These are phyloP conservation scores for Rhazya stricta DNA, from an alignment of 257 asterid genomes.

Conservation along the genomic window DNA sequence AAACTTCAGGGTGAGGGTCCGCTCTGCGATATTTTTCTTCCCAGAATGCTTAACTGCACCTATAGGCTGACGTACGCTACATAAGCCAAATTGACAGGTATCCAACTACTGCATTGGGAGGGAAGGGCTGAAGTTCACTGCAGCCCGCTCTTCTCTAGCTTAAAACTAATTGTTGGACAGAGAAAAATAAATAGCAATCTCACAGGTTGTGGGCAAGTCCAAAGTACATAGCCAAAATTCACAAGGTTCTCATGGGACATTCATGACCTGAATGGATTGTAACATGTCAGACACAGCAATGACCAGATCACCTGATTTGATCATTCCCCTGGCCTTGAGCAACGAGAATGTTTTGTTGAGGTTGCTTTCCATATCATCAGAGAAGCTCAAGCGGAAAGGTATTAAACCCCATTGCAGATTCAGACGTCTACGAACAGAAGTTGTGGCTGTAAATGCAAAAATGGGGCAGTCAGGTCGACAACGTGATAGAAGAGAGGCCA, in stretches of 20 bases:
- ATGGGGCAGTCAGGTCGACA: slow-evolving; percentile 98
- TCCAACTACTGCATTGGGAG: not conserved
- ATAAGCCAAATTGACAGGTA: not conserved
- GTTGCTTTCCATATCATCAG: slow-evolving; percentile 94
- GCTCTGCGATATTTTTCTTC: not conserved
- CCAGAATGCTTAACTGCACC: not conserved
- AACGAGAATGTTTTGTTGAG: slow-evolving; percentile 83
- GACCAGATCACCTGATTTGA: slow-evolving; percentile 87
- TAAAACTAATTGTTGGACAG: slow-evolving; percentile 5
- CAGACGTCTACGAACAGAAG: slow-evolving; percentile 81
- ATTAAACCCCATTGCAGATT: slow-evolving; percentile 97
- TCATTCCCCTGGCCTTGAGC: slow-evolving; percentile 94
- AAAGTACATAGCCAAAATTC: not conserved
- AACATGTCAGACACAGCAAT: slow-evolving; percentile 93
- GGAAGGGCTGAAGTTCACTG: not conserved
- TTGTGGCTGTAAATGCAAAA: slow-evolving; percentile 78
- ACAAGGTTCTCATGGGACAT: slow-evolving; percentile 54
- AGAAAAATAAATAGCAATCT: not conserved
- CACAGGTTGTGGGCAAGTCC: not conserved
- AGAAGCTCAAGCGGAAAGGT: slow-evolving; percentile 86
- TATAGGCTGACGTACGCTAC: not conserved
- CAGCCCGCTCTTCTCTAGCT: not conserved
- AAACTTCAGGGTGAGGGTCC: not conserved
- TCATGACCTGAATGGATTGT: slow-evolving; percentile 97
- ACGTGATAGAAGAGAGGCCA: slow-evolving; percentile 97